Evolutionary conservation across 257 asterid genomes (phyloP).

Genomic region (Prunella vulgaris): DNA sequence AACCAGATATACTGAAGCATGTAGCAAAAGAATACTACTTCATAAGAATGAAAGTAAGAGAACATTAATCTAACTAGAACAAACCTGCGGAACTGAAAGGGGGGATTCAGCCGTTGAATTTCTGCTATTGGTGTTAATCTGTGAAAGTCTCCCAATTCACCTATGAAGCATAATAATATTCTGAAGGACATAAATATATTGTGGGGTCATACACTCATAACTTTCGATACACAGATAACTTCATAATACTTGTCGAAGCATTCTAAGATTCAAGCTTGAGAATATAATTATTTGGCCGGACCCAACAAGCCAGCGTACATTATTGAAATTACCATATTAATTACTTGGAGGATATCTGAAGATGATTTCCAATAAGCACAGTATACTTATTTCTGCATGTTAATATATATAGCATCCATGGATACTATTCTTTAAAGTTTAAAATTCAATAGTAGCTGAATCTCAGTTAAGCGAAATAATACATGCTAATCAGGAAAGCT

Average conservation of each 20-base stretch:
- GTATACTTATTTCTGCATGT: not conserved
- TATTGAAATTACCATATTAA: not conserved
- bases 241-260: not conserved
- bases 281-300: no score
- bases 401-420: no score
- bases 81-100: slow-evolving; percentile 80
- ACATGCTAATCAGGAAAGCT: not conserved
- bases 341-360: not conserved
- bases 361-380: slow-evolving; percentile 4
- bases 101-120: no score
- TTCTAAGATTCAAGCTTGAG: no score
- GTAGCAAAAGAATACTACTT: not conserved
- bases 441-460: not conserved
- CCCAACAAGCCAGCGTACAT: not conserved
- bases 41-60: not conserved
- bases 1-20: not conserved
- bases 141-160: no score
- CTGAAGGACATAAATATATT: no score
- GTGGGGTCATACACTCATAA: no score
- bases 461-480: not conserved
- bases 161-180: no score
- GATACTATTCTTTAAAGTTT: not conserved
- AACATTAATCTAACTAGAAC: not conserved
- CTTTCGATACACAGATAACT: not conserved
- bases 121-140: no score